Conservation (phyloP, 495 filamentous ascomycete species). For the Penicillium maclennaniae region DNA sequence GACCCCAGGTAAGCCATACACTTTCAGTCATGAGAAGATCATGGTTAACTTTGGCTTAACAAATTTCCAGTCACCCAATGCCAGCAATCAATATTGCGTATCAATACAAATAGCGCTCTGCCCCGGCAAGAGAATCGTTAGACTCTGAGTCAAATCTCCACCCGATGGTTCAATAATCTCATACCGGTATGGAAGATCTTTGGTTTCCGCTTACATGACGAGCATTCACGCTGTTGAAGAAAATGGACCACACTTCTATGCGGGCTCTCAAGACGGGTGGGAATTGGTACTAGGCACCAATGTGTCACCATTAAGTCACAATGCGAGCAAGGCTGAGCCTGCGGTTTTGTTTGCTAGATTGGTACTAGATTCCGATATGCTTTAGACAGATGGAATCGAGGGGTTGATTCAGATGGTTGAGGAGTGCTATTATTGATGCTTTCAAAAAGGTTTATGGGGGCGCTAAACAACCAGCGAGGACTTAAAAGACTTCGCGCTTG, state of each 20-base stretch:
- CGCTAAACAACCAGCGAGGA: too few relatives aligned
- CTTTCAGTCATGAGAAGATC: neutral
- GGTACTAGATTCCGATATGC: conserved; percentile 29
- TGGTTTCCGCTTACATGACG: conserved; percentile 32
- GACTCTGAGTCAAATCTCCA: conserved; percentile 29
- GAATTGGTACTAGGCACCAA: conserved; percentile 41
- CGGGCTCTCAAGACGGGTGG: conserved; percentile 22
- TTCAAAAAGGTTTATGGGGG: too few relatives aligned
- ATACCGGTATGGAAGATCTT: conserved; percentile 37
- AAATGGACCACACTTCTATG: conserved; percentile 42
- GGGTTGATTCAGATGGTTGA: conserved; percentile 30
- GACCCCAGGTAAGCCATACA: conserved; percentile 9
- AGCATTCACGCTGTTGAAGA: conserved; percentile 33
- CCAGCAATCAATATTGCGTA: conserved; percentile 24
- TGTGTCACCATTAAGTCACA: conserved; percentile 44
- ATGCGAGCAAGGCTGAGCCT: conserved; percentile 32
- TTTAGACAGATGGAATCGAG: conserved; percentile 27
- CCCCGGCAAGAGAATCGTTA: conserved; percentile 34
- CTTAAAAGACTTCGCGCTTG: too few relatives aligned
- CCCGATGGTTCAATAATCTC: conserved; percentile 40
- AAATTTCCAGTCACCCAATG: conserved; percentile 21
- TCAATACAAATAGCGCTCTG: conserved; percentile 28
- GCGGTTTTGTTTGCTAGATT: conserved; percentile 29
- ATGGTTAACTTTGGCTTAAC: neutral
- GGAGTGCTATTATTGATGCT: conserved; percentile 15